These are phyloP conservation scores for Hordeum vulgare DNA, from an alignment of 176 grass and related monocot genomes.

Conservation along the genomic window MorexV3_pseudomolecules_assembly NC_058524.1:562493988-562494487, in stretches of 20 bases:
- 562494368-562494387: neutral
- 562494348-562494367: neutral
- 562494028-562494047: constrained; percentile 29
- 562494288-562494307: neutral
- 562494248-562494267: neutral
- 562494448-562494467: neutral
- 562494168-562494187: neutral
- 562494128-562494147: constrained; percentile 16
- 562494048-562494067: neutral
- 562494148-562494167: constrained; percentile 8
- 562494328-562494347: neutral
- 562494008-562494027: constrained; percentile 19
- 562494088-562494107: constrained; percentile 25
- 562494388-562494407: neutral
- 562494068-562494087: constrained; percentile 3
- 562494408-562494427: neutral
- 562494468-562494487: neutral
- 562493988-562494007: neutral
- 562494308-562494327: neutral
- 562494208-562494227: neutral
- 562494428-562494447: neutral
- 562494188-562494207: neutral
- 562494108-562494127: neutral
- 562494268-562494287: neutral
- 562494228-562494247: neutral